Percentiles rank a stretch among this genome's conserved stretches.
These are phyloP conservation scores for Rhodomyrtus tomentosa DNA, from an alignment of 345 rosid genomes.

Conservation along the genomic window DNA sequence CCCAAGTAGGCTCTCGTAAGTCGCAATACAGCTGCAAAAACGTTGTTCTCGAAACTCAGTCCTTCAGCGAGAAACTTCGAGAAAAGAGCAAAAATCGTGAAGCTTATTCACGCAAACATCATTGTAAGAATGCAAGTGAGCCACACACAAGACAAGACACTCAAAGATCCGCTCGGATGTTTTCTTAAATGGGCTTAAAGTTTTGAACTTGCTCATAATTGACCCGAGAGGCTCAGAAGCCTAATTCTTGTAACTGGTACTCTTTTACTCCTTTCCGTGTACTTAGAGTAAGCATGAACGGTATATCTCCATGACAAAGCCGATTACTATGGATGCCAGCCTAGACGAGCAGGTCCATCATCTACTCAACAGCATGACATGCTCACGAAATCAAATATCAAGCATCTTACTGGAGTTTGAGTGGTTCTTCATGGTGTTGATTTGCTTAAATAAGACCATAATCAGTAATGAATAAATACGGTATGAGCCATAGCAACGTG, in stretches of 20 bases:
- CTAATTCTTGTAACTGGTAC: background rate
- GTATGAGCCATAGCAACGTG: background rate
- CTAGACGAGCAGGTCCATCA: background rate
- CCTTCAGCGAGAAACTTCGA: background rate
- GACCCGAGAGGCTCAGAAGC: background rate
- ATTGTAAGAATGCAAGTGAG: background rate
- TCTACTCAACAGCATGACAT: background rate
- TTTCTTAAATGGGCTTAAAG: background rate
- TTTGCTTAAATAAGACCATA: background rate
- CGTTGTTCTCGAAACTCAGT: background rate
- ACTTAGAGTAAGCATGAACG: background rate
- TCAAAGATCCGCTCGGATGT: background rate
- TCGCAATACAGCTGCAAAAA: constrained; percentile 16
- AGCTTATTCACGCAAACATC: background rate
- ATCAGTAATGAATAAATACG: background rate
- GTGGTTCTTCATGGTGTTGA: background rate
- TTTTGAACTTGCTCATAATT: background rate
- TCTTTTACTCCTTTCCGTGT: background rate
- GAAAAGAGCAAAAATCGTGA: background rate
- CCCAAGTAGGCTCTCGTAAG: constrained; percentile 19
- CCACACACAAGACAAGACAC: background rate
- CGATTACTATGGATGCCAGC: background rate
- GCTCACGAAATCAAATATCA: background rate
- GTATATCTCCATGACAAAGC: background rate
- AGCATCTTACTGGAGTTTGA: background rate